These are phyloP conservation scores for Hygrophorus pudorinus DNA, from an alignment of 768 basidiomycete genomes.

Conservation along the genomic window DNA sequence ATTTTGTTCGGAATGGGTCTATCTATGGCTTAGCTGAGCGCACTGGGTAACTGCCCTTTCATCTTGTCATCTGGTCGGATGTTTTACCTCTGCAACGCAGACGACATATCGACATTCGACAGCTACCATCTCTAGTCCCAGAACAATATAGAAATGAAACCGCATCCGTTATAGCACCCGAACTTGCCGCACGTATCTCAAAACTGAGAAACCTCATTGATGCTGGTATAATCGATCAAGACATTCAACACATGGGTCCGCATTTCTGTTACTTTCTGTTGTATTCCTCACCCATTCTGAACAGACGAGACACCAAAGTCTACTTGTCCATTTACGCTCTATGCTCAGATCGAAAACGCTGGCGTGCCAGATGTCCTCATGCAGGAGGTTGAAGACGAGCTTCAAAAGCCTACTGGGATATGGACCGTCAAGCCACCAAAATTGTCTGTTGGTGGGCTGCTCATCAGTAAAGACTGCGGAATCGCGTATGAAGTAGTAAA, in stretches of 20 bases:
- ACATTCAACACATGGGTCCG: slow-evolving; percentile 24
- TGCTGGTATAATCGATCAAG: slow-evolving; percentile 49
- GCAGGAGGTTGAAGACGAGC: slow-evolving; percentile 64
- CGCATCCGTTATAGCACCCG: slow-evolving; percentile 45
- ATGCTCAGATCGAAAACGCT: slow-evolving; percentile 53
- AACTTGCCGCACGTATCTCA: slow-evolving; percentile 47
- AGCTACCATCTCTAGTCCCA: slow-evolving; percentile 60
- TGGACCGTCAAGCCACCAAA: slow-evolving; percentile 48
- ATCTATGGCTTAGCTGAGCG: slow-evolving; percentile 69
- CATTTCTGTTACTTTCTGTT: not conserved
- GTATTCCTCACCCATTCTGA: not conserved
- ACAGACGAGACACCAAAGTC: slow-evolving; percentile 40
- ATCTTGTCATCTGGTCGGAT: not conserved
- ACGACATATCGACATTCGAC: slow-evolving; percentile 51
- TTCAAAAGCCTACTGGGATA: slow-evolving; percentile 65
- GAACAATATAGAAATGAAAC: slow-evolving; percentile 45
- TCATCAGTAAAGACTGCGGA: slow-evolving; percentile 77
- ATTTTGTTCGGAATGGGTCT: slow-evolving; percentile 62
- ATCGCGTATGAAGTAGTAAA: slow-evolving; percentile 57
- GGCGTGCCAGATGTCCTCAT: slow-evolving; percentile 43
- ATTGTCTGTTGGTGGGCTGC: slow-evolving; percentile 48
- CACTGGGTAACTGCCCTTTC: slow-evolving; percentile 34
- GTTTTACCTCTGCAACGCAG: slow-evolving; percentile 20
- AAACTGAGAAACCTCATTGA: slow-evolving; percentile 57
- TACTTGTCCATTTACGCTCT: slow-evolving; percentile 56